phyloP scores from a whole-genome alignment of 306 rosid genomes.

The Echinosophora koreensis region DNA sequence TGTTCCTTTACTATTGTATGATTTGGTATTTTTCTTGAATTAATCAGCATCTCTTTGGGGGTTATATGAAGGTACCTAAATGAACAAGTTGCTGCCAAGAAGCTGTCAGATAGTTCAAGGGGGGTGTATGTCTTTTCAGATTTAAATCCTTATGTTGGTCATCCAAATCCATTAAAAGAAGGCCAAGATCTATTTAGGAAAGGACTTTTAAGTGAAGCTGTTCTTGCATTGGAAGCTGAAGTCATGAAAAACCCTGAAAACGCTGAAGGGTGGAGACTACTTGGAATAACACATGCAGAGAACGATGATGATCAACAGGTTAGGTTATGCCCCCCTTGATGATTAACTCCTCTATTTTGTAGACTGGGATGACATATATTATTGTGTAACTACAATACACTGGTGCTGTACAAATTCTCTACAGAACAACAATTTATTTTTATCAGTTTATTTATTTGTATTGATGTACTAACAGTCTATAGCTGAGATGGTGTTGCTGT shows the following conservation, averaged over 20 bases:
- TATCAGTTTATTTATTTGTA: slow-evolving; percentile 15
- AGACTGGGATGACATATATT: slow-evolving; percentile 20
- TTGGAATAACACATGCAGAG: slow-evolving; percentile 99
- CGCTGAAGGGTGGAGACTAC: slow-evolving; percentile 98
- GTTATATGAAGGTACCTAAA: slow-evolving; percentile 68
- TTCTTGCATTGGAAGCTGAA: slow-evolving; percentile 99
- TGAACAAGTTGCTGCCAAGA: slow-evolving; percentile 80
- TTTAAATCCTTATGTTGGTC: slow-evolving; percentile 98
- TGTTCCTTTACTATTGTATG: not conserved
- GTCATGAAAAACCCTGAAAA: slow-evolving; percentile 95
- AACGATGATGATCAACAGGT: slow-evolving; percentile 99
- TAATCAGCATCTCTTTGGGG: slow-evolving; percentile 46
- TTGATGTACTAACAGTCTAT: slow-evolving; percentile 20
- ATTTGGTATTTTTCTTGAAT: slow-evolving; percentile 31
- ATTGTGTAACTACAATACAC: not conserved
- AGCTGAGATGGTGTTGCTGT: not conserved
- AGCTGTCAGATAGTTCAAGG: slow-evolving; percentile 71
- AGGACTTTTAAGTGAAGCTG: slow-evolving; percentile 99
- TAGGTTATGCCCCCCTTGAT: slow-evolving; percentile 56
- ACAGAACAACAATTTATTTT: not conserved
- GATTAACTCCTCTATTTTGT: slow-evolving; percentile 31
- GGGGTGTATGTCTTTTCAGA: slow-evolving; percentile 95
- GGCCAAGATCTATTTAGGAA: slow-evolving; percentile 96
- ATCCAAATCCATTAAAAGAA: slow-evolving; percentile 92
- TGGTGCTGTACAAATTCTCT: slow-evolving; percentile 31